Base-by-base conservation (phyloP, 495 filamentous ascomycete species). In the Trichocladium uniseriatum region DNA sequence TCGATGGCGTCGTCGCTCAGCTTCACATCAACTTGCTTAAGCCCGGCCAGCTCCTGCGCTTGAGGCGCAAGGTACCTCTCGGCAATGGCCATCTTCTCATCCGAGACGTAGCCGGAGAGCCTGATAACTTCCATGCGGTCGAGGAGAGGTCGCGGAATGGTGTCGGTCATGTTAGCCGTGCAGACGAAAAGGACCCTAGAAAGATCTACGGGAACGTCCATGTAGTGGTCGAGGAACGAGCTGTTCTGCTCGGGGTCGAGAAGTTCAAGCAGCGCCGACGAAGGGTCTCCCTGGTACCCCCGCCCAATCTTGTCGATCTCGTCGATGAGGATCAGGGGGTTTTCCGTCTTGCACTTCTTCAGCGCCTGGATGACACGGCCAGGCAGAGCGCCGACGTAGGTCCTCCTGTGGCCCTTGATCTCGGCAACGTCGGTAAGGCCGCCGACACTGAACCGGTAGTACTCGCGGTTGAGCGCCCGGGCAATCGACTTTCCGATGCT, bases 1-100 rank as follows among this genome's bases (percentile, higher is more conserved):
- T 88, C 82, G 49, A 99, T 94, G 3, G 89, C 94, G 22, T 84
- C 80, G 55, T 89, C 77, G 53, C 76, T 79, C 39, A 99, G 74
- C n/a, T 71, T 71, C 28, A 99, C 92, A 61, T 95, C 84, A 24
- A 87, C 92, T 31, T 89, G 79, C 67, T 95, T 94, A 50, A 99
- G 69, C 13, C 94, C 94, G 43, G 86, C 89, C 43, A 94, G 66
- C 45, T 95, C 91, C 65, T 89, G 89, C 6, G 94, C 94, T 51
- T 86, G 81, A 13, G 94, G 94, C 1, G 86, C 87, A 39, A 99
- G 79, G 57, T 96, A 99, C 46, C 79, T 76, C 62, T 99, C 83
- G 14, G 94, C 94, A 56, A 99, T 99, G 2, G 94, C 91, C 84
- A 95, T 95, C 75, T 99, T 99, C 73, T 99, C 94, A 55, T 99